phyloP scores from a whole-genome alignment of 208 protist genomes.

The Novymonas esmeraldas region DNA sequence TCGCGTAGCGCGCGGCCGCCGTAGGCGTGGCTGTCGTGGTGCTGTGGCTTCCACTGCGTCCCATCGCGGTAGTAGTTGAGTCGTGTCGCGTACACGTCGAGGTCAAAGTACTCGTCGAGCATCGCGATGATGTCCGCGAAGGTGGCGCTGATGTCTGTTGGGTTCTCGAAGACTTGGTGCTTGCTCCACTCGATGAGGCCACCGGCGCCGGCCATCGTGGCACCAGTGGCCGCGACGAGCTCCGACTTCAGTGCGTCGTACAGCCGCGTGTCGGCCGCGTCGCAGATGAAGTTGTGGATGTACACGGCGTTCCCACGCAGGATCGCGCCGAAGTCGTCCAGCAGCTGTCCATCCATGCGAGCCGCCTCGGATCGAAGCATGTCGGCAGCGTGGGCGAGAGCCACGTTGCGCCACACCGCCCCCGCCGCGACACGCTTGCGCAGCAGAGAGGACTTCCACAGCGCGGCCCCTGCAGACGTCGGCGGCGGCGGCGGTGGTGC shows the following conservation, averaged over 20 bases:
- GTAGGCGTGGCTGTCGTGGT: slow-evolving; percentile 94
- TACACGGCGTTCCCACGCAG: slow-evolving; percentile 86
- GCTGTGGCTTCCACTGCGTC: slow-evolving; percentile 93
- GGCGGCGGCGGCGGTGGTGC: background rate
- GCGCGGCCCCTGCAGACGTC: background rate
- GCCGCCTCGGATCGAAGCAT: slow-evolving; percentile 75
- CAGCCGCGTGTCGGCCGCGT: slow-evolving; percentile 51
- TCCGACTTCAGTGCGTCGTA: slow-evolving; percentile 78
- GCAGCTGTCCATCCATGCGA: slow-evolving; percentile 69
- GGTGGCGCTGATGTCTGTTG: slow-evolving; percentile 73
- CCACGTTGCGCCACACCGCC: slow-evolving; percentile 67
- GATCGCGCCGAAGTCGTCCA: slow-evolving; percentile 71
- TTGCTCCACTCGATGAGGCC: slow-evolving; percentile 92
- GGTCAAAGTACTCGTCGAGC: slow-evolving; percentile 89
- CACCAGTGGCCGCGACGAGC: slow-evolving; percentile 67
- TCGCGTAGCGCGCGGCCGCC: slow-evolving; percentile 66
- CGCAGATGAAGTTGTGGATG: slow-evolving; percentile 83
- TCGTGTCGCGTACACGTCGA: slow-evolving; percentile 90
- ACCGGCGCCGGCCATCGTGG: slow-evolving; percentile 48
- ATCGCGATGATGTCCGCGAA: slow-evolving; percentile 90
- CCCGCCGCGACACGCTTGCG: slow-evolving; percentile 40
- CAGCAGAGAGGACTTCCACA: slow-evolving; percentile 47
- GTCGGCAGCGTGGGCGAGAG: slow-evolving; percentile 55
- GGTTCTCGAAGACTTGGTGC: slow-evolving; percentile 93
- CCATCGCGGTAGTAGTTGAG: slow-evolving; percentile 94